Percentiles rank a stretch among this genome's conserved stretches.
phyloP scores from a whole-genome alignment of 768 basidiomycete species.

The Russula vinacea region DNA sequence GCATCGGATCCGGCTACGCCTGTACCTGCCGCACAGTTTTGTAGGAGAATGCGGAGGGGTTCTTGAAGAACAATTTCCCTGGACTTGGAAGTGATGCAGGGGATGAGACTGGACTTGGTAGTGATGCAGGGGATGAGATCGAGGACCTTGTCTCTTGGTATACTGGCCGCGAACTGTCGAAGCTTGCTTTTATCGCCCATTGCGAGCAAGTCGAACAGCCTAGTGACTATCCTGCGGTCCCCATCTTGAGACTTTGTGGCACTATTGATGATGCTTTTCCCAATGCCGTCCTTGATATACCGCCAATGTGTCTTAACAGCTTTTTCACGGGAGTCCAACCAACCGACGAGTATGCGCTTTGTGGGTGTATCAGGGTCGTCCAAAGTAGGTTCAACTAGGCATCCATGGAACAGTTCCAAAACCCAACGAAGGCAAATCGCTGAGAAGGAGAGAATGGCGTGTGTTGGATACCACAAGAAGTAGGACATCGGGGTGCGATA shows the following conservation, averaged over 20 bases:
- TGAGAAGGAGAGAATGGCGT: not conserved
- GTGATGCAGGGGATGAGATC: not conserved
- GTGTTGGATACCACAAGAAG: not conserved
- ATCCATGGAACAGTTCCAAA: not conserved
- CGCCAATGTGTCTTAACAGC: too few species aligned
- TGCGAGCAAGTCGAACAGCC: not conserved
- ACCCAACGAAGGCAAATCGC: not conserved
- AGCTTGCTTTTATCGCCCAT: not conserved
- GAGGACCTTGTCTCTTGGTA: not conserved
- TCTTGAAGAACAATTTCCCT: not conserved
- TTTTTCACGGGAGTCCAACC: too few species aligned
- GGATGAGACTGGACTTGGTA: too few species aligned
- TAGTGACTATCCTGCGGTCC: not conserved
- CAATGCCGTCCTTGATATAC: not conserved
- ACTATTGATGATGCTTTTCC: not conserved
- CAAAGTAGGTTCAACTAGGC: too few species aligned
- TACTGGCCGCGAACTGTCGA: not conserved
- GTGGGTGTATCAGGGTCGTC: too few species aligned
- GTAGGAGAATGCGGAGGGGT: not conserved
- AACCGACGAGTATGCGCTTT: too few species aligned
- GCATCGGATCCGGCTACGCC: not conserved
- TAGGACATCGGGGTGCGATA: not conserved
- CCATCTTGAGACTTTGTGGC: not conserved
- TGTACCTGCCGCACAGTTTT: not conserved
- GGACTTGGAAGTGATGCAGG: not conserved